Evolutionary conservation across 2,329 filamentous ascomycete genomes (phyloP), one percentile per base, ranked within the genome.

Genomic region (Apiospora aurea): DNA sequence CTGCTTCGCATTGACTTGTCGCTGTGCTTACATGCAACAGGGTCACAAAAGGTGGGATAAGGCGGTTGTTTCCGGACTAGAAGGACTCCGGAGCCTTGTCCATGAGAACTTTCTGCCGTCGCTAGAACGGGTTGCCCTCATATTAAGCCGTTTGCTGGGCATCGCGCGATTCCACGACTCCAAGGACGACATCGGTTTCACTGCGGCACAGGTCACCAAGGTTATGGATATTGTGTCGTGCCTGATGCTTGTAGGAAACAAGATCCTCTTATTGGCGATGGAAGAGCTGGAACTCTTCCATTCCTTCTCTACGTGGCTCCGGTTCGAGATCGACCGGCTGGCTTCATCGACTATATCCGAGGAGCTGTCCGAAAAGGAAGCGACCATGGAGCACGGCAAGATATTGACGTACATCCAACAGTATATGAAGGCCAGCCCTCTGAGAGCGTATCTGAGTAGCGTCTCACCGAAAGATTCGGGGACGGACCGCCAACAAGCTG

Each of bases 31-130:
- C 73, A 43, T 21, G 26, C 0, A 24, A 26, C 69, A 96, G 92
- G 95, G 95, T 0, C 94, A 97, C 77, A 98, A 97, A 82, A 88
- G 96, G 68, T 99, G 96, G 96, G 95, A 98, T 74, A 97, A 96
- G 78, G 92, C 93, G 7, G 93, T 97, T 2, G 87, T 89, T 1
- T 90, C 90, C 4, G 94, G 95, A 0, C 91, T 98, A 26, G 91
- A 94, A 73, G 92, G 90, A 70, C 87, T 98, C 13, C 90, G 94
- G 69, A 89, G 90, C 70, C 86, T 98, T 16, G 86, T 95, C 0
- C 95, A 97, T 78, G 92, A 97, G 79, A 95, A 97, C 80, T 90
- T 98, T 69, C 87, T 98, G 2, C 96, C 96, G 0, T 94, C 94
- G 0, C 85, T 98, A 1, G 95, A 98, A 76, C 91, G 96, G 70